Base-by-base conservation (phyloP, 2,329 filamentous ascomycete species). In the Trichothecium sympodiale region DNA sequence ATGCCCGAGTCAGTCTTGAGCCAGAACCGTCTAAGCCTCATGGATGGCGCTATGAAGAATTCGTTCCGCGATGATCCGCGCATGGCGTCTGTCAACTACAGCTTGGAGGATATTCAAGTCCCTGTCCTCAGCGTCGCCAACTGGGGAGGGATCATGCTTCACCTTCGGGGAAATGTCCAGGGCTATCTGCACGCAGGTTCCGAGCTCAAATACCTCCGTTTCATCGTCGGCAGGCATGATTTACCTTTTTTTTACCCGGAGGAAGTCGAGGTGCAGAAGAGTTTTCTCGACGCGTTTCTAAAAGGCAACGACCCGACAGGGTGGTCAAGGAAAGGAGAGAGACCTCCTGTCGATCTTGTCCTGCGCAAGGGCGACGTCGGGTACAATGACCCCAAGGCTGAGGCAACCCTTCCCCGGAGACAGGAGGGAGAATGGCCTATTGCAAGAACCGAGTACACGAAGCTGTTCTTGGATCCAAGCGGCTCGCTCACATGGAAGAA, bases 171-270 rank as follows among this genome's bases (percentile, higher is more conserved):
- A 3, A 84, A 84, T 43, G 64, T 35, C 27, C 18, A 80, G 46
- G 80, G 79, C 0, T 84, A 70, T 38, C 58, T 59, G 2, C 64
- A 75, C 33, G 78, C 79, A 0, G 75, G 77, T 1, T 83, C 78
- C 1, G 62, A 74, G 39, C 60, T 76, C 41, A 84, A 84, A 51
- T 85, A 79, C 43, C 62, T 84, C 1, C 69, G 79, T 6, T 74
- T 83, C 50, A 79, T 83, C 47, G 77, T 71, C 1, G 80, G 80
- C 2, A 67, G 80, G 0, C 80, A 85, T 42, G 80, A 84, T 45
- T 60, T 84, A 2, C 80, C 80, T 0, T 83, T 84, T 51, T 85
- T 83, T 56, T 82, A 83, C 49, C 53, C 68, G 1, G 74, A 83
- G 33, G 75, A 83, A 42, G 78, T 81, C 0, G 74, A 80, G 41